Evolutionary conservation across 768 basidiomycete species (phyloP).

Genomic region (Psilocybe cubensis): DNA sequence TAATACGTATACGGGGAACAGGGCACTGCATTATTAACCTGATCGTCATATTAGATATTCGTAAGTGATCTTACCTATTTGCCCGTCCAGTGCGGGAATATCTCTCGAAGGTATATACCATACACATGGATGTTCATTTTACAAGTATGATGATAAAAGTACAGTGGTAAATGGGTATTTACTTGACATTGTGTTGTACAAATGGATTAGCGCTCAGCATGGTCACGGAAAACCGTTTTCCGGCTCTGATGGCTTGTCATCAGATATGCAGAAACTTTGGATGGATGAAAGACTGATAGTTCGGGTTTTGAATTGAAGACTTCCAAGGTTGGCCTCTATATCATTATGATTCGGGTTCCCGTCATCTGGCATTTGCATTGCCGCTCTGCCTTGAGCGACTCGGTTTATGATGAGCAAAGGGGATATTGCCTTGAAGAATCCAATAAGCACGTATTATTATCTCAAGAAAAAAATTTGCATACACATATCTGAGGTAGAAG

Average conservation of each 20-base stretch:
- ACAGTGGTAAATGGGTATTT: background rate
- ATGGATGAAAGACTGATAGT: background rate
- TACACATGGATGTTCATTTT: background rate
- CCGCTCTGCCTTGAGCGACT: constrained; percentile 9
- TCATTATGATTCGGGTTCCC: background rate
- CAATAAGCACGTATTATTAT: background rate
- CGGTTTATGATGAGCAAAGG: constrained; percentile 10
- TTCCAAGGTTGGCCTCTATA: constrained; percentile 1
- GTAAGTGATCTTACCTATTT: no score
- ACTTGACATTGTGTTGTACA: background rate
- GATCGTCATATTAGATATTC: no score
- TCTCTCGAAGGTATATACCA: no score
- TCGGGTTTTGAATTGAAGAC: constrained; percentile 1
- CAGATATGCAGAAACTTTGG: background rate
- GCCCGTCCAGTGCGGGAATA: no score
- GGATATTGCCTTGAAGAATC: constrained; percentile 1
- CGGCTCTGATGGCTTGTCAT: background rate
- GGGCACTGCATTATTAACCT: no score
- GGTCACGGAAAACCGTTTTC: background rate
- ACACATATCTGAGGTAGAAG: constrained; percentile 18
- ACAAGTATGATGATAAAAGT: background rate
- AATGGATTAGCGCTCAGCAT: background rate
- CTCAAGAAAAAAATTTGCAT: background rate
- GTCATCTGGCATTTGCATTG: constrained; percentile 5
- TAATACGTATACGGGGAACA: no score